Evolutionary conservation across 2,329 filamentous ascomycete genomes (phyloP).

Genomic region (Fusarium caatingaense): DNA sequence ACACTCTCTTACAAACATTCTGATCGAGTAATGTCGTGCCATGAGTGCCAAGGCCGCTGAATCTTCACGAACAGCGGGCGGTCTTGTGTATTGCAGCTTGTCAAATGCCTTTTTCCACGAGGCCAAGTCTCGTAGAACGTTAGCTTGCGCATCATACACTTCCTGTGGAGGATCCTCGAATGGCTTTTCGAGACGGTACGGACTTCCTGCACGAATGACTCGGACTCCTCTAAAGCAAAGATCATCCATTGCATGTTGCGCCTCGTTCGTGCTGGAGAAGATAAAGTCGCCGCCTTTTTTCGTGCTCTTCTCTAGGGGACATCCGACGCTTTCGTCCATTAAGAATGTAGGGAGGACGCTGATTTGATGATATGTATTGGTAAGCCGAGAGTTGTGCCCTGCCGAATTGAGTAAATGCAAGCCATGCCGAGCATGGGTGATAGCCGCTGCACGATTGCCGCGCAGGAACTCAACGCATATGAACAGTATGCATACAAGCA

Average conservation of each 20-base stretch:
- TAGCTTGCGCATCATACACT: slow-evolving; percentile 40
- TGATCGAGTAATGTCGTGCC: slow-evolving; percentile 48
- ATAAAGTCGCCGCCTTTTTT: neutral
- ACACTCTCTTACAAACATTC: slow-evolving; percentile 50
- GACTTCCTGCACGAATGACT: slow-evolving; percentile 47
- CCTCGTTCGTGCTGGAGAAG: slow-evolving; percentile 39
- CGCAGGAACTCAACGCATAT: slow-evolving; percentile 58
- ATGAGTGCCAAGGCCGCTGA: slow-evolving; percentile 41
- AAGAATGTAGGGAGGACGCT: slow-evolving; percentile 56
- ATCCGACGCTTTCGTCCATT: slow-evolving; percentile 15
- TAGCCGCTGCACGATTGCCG: slow-evolving; percentile 51
- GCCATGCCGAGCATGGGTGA: slow-evolving; percentile 54
- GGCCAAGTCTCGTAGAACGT: slow-evolving; percentile 40
- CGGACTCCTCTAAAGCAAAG: slow-evolving; percentile 45
- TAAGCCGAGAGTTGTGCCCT: slow-evolving; percentile 46
- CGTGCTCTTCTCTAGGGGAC: slow-evolving; percentile 15
- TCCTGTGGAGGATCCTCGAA: slow-evolving; percentile 18
- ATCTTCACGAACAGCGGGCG: slow-evolving; percentile 5
- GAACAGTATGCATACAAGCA: slow-evolving; percentile 57
- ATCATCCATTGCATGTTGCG: slow-evolving; percentile 48
- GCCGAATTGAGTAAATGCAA: slow-evolving; percentile 50
- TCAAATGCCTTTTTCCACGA: slow-evolving; percentile 49
- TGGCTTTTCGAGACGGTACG: slow-evolving; percentile 41
- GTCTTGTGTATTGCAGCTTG: neutral
- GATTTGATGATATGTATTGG: slow-evolving; percentile 54